phyloP scores from a whole-genome alignment of 257 asterid species.

The Nicotiana tomentosiformis region DNA sequence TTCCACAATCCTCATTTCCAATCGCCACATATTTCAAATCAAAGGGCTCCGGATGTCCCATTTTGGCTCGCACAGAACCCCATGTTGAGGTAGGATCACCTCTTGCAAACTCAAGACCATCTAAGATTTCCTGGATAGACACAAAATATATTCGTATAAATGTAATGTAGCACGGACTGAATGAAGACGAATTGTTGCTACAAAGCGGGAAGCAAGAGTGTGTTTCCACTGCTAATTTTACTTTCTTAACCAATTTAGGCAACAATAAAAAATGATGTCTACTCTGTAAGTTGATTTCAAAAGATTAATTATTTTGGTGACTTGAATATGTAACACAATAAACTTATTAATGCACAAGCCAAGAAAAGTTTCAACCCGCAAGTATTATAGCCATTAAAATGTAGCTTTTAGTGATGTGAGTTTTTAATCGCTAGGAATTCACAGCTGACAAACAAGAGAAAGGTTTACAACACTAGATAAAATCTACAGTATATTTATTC shows the following conservation, averaged over 20 bases:
- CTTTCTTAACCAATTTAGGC: neutral
- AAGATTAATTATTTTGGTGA: neutral
- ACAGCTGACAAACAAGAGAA: neutral
- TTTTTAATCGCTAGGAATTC: neutral
- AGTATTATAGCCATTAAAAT: neutral
- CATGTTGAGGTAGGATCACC: constrained; percentile 73
- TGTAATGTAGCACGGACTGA: neutral
- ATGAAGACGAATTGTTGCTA: neutral
- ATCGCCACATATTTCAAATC: constrained; percentile 86
- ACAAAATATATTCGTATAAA: constrained; percentile 9
- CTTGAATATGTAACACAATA: neutral
- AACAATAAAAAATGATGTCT: neutral
- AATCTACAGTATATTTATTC: neutral
- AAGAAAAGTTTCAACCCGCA: neutral
- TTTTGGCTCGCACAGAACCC: constrained; percentile 86
- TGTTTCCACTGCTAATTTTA: neutral
- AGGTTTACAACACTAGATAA: neutral
- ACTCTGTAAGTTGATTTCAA: neutral
- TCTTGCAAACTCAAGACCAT: constrained; percentile 86
- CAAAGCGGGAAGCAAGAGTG: neutral
- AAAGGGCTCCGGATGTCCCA: constrained; percentile 94
- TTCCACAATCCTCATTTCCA: constrained; percentile 94
- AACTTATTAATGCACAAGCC: neutral
- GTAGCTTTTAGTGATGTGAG: neutral
- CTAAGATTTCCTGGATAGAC: constrained; percentile 63